Evolutionary conservation across 768 basidiomycete species (phyloP), one percentile per base, ranked within the genome.

Genomic region (Mycena galopus): DNA sequence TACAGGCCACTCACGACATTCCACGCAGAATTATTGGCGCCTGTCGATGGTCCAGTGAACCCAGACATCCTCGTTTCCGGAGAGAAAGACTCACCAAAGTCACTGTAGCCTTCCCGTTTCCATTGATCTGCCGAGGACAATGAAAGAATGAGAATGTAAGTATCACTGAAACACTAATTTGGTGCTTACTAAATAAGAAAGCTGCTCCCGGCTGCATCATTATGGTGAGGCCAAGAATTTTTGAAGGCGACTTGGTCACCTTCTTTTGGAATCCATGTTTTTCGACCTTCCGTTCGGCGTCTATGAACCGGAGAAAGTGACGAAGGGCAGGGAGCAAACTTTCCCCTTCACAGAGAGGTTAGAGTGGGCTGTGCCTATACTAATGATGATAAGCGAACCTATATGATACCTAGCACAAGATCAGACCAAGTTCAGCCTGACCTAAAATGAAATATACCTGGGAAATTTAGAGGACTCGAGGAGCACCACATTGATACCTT

Each of bases 301-400:
- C 83, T 23, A 84, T 81, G 69, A 83, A 82, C 12, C 78, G 73
- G 58, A 85, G 75, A 71, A 81, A 85, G 50, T 80, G 76, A 6
- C 80, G 73, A 21, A 81, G 73, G 1, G 82, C 81, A 2, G 82
- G 78, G 0, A 85, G 77, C 77, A 81, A 71, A 70, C 73, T 74
- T 51, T 74, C 73, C 19, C 73, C 73, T 73, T 30, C 30, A 33
- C 8, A 16, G 10, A 32, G 27, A 11, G 42, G 37, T 69, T 21
- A 65, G 32, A 33, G 29, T 19, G 5, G 19, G 11, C 19, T 47
- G 21, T 11, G 7, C 11, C 9, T 16, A 14, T 14, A 30, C 37
- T 4, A 14, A 21, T 14, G 44, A n/a, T 47, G 32, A n/a, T n/a
- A n/a, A 71, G 65, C 72, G n/a, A 58, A 73, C 73, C 73, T 33